Evolutionary conservation across 352 stramenopile species (phyloP), one percentile per base, ranked within the genome.

Genomic region (Phytopythium ostracodes): DNA sequence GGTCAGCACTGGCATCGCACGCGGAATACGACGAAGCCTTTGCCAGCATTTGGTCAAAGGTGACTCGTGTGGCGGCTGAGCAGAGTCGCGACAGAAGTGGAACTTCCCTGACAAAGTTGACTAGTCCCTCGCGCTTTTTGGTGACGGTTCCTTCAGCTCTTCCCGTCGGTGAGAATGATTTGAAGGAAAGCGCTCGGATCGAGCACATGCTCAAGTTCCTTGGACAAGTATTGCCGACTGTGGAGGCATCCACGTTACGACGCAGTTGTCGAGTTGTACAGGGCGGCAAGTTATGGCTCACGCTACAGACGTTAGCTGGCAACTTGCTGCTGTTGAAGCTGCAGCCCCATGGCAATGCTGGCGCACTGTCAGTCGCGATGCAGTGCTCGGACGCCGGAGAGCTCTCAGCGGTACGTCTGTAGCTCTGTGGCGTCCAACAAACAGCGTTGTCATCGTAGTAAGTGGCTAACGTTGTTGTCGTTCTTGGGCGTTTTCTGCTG

Each of bases 311-410:
- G 7, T 72, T 75, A n/a, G 59, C 71, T 7, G 71, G 67, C 1
- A 87, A 77, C 56, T 50, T 88, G 4, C 64, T 90, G 22, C 68
- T 89, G 0, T 59, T 92, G 33, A 60, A 60, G 18, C 20, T 60
- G 22, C n/a, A 60, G n/a, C 22, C 22, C 22, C 66, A 63, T 15
- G 25, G 31, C 15, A 38, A 10, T 8, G 14, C 25, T 50, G 57
- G 15, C 2, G 29, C 42, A 20, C 44, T 54, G 5, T 46, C 18
- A 17, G 44, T 54, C 47, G 60, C 66, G 10, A 63, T 87, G 11
- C 71, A 89, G 51, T 75, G 79, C n/a, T 88, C 79, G 12, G 76
- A 77, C 47, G 52, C 76, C 1, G 70, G 70, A 3, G 81, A 91
- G 66, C 71, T 91, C 15, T 78, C 77, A 36, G 76, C 76, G 57